These are phyloP conservation scores for Fusarium nodosum DNA, from an alignment of 2,329 filamentous ascomycete genomes.

Conservation along the genomic window DNA sequence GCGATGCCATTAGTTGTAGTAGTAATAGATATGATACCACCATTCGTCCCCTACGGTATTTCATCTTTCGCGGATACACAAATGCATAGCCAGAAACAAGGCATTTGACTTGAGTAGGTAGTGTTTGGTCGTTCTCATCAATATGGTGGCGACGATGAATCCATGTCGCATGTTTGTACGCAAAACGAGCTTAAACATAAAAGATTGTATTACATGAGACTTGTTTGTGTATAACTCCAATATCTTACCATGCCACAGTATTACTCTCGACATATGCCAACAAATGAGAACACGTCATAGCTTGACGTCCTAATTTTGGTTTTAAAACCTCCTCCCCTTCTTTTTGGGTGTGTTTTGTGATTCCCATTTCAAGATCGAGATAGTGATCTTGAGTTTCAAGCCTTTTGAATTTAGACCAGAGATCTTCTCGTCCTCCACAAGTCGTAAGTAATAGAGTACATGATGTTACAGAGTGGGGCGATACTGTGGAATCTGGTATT, in stretches of 20 bases:
- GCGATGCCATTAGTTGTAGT: slow-evolving; percentile 48
- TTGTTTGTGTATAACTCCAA: slow-evolving; percentile 35
- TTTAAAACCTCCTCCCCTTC: slow-evolving; percentile 28
- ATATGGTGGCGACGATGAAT: too few species aligned
- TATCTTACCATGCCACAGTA: slow-evolving; percentile 30
- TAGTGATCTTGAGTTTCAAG: slow-evolving; percentile 13
- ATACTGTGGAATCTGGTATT: slow-evolving; percentile 8
- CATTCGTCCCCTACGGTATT: neutral
- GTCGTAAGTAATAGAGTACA: slow-evolving; percentile 50
- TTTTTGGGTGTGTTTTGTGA: slow-evolving; percentile 39
- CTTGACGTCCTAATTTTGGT: slow-evolving; percentile 38
- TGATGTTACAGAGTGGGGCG: slow-evolving; percentile 44
- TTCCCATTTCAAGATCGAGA: slow-evolving; percentile 20
- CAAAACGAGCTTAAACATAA: slow-evolving; percentile 29
- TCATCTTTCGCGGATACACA: neutral
- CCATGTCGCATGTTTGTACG: neutral
- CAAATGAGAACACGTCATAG: slow-evolving; percentile 48
- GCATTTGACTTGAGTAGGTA: neutral
- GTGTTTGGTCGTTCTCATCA: neutral
- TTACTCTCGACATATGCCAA: slow-evolving; percentile 36
- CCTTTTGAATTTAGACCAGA: slow-evolving; percentile 24
- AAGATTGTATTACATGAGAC: slow-evolving; percentile 45
- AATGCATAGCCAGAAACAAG: neutral
- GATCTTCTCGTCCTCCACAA: slow-evolving; percentile 39
- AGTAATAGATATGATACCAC: slow-evolving; percentile 50